These are phyloP conservation scores for Chlorella sp. DNA, from an alignment of 139 green algal genomes.

Conservation along the genomic window DNA sequence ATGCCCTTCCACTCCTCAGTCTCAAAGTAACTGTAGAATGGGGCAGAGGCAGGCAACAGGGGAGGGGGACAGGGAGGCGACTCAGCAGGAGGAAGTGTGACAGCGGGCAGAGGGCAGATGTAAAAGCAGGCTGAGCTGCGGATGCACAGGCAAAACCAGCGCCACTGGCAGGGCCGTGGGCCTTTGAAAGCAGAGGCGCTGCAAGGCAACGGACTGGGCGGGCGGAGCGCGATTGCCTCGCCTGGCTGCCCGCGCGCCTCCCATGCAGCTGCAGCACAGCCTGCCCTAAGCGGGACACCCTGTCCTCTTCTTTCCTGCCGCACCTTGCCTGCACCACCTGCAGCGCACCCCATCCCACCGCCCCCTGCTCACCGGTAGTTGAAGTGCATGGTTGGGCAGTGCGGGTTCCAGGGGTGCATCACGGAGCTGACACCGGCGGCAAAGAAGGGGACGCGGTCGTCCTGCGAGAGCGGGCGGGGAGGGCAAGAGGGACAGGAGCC, in stretches of 20 bases:
- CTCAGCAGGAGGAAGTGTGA: not conserved
- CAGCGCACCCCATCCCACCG: not conserved
- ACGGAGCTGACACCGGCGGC: conserved; percentile 96
- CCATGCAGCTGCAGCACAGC: not conserved
- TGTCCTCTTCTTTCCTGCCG: not conserved
- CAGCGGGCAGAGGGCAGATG: not conserved
- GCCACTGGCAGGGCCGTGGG: not conserved
- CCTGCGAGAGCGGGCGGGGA: not conserved
- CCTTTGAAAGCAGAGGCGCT: not conserved
- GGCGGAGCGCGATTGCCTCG: not conserved
- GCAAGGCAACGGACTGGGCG: not conserved
- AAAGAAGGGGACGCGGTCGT: conserved; percentile 95
- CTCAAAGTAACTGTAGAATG: conserved; percentile 91
- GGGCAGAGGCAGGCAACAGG: not conserved
- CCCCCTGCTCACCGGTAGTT: conserved; percentile 89
- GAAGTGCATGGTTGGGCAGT: conserved; percentile 99
- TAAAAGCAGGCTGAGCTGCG: not conserved
- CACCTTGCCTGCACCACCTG: not conserved
- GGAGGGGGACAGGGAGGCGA: not conserved
- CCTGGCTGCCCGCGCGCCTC: not conserved
- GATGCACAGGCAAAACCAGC: not conserved
- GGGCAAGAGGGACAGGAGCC: not conserved
- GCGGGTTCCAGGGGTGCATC: conserved; percentile 98
- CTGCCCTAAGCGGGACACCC: not conserved
- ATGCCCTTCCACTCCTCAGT: conserved; percentile 95